Percentiles rank a stretch among this genome's conserved stretches.
Conservation (phyloP, 768 basidiomycete genomes). For the Lactarius akahatsu region DNA sequence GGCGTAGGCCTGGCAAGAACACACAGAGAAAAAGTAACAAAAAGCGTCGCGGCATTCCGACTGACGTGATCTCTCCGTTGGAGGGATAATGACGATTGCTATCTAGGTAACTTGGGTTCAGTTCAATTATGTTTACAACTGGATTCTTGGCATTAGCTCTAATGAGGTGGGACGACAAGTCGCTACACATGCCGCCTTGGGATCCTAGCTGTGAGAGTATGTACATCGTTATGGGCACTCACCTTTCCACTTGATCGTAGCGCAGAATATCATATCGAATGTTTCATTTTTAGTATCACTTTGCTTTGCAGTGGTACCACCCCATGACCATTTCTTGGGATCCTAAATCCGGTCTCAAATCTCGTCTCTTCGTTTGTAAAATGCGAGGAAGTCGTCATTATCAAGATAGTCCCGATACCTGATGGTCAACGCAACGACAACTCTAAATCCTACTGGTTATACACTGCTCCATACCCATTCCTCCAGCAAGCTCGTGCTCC, state of each 20-base stretch:
- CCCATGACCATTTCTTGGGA: neutral
- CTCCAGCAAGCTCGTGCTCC: neutral
- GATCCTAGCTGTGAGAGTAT: neutral
- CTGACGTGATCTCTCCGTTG: neutral
- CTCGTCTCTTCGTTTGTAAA: neutral
- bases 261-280: neutral
- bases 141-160: neutral
- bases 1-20: conserved; percentile 11
- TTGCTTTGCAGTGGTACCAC: neutral
- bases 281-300: neutral
- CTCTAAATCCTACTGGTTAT: neutral
- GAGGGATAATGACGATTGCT: neutral
- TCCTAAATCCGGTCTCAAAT: neutral
- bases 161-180: neutral
- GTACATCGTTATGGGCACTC: neutral
- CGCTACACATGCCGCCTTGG: neutral
- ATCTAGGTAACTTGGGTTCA: neutral
- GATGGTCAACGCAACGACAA: neutral
- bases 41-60: neutral
- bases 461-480: neutral
- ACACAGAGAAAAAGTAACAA: neutral
- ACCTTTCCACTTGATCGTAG: neutral
- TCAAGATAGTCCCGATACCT: neutral
- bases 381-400: neutral
- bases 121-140: neutral